A percentile compares a stretch with the other conserved stretches of the same genome.
Evolutionary conservation across 2,329 filamentous ascomycete genomes (phyloP).

Genomic region (Aquanectria penicillioides): DNA sequence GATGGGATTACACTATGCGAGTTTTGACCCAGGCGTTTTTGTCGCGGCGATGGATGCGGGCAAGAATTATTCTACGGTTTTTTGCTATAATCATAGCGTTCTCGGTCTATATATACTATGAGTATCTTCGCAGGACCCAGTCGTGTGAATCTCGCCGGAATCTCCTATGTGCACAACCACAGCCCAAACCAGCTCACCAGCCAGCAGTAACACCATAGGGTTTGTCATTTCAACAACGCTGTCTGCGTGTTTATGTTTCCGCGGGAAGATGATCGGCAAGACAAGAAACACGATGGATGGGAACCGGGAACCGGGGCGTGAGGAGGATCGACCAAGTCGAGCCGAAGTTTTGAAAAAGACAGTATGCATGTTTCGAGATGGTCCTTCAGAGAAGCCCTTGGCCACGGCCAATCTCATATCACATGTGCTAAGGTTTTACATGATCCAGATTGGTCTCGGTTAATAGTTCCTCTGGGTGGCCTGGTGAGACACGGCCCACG

Average conservation of each 20-base stretch:
- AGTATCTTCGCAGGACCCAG: neutral
- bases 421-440: neutral
- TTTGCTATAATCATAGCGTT: neutral
- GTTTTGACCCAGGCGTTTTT: conserved; percentile 4
- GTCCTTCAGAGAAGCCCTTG: no score
- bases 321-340: no score
- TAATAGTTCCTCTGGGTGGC: neutral
- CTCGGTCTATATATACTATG: neutral
- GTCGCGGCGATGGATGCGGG: neutral
- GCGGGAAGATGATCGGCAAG: no score
- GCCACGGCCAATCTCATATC: neutral
- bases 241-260: no score
- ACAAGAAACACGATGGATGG: no score
- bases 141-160: neutral
- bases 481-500: conserved; percentile 4
- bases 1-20: neutral
- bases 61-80: neutral
- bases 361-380: no score
- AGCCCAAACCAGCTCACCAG: no score
- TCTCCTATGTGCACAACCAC: no score
- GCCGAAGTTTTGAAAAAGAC: no score
- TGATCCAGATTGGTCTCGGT: neutral
- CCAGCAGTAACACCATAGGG: no score
- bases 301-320: no score
- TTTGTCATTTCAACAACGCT: no score